phyloP scores from a whole-genome alignment of 805 yeast species.

The Sugiyamaella americana region DNA sequence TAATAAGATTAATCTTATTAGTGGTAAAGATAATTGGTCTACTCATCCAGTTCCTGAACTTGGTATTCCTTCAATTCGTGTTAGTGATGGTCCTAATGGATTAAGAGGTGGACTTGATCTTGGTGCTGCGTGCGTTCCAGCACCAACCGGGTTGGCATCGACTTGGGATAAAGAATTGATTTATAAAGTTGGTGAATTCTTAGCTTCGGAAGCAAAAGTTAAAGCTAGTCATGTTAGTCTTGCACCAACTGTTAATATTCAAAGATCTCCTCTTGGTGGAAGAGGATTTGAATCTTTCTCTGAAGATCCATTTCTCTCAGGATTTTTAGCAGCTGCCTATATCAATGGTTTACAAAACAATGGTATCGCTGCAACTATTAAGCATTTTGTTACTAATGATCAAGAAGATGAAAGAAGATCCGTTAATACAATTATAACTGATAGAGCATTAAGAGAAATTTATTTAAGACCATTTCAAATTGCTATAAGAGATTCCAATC shows the following conservation, averaged over 20 bases:
- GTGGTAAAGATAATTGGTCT: slow-evolving; percentile 10
- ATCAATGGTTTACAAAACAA: slow-evolving; percentile 50
- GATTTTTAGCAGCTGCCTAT: slow-evolving; percentile 42
- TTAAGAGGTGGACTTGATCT: slow-evolving; percentile 50
- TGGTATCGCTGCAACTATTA: slow-evolving; percentile 50
- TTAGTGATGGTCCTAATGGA: slow-evolving; percentile 61
- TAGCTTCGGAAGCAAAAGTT: slow-evolving; percentile 48
- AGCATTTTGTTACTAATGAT: slow-evolving; percentile 61
- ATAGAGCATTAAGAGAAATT: slow-evolving; percentile 59
- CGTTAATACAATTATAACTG: slow-evolving; percentile 45
- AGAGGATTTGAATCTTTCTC: slow-evolving; percentile 57
- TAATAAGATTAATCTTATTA: too few species aligned
- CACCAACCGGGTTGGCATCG: slow-evolving; percentile 54
- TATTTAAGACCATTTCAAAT: slow-evolving; percentile 59
- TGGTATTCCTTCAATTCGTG: slow-evolving; percentile 42
- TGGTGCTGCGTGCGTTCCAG: slow-evolving; percentile 54
- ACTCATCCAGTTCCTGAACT: slow-evolving; percentile 6
- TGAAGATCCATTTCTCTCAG: slow-evolving; percentile 53
- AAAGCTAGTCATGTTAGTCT: slow-evolving; percentile 49
- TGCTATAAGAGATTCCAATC: slow-evolving; percentile 47
- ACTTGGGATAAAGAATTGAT: slow-evolving; percentile 49
- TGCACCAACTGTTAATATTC: slow-evolving; percentile 48
- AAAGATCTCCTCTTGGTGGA: slow-evolving; percentile 55
- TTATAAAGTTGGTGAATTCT: slow-evolving; percentile 42
- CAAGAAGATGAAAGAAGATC: slow-evolving; percentile 49